A percentile compares a stretch with the other conserved stretches of the same genome.
Conservation (phyloP, 306 rosid species). For the Castanea crenata region DNA sequence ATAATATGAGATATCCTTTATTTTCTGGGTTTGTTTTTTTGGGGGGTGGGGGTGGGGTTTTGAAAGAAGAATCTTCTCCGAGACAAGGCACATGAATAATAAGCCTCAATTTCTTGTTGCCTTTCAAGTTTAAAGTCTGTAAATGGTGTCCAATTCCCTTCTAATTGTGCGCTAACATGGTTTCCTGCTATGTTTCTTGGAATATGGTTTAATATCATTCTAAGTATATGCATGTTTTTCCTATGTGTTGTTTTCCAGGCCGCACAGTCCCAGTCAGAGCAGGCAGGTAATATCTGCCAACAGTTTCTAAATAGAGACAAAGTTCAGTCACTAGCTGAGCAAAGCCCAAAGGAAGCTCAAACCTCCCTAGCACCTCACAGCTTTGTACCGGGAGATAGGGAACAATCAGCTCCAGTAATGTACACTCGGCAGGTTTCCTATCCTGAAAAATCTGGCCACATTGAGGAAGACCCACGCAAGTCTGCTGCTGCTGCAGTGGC, state of each 20-base stretch:
- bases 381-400: slow-evolving; percentile 56
- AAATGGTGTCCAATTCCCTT: not conserved
- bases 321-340: slow-evolving; percentile 47
- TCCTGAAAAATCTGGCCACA: slow-evolving; percentile 53
- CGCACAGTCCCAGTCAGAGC: slow-evolving; percentile 78
- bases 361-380: slow-evolving; percentile 53
- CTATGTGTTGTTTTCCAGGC: slow-evolving; percentile 49
- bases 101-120: not conserved
- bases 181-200: not conserved
- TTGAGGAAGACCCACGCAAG: slow-evolving; percentile 77
- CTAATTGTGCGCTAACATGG: not conserved
- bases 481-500: slow-evolving; percentile 99
- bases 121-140: not conserved
- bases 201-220: not conserved
- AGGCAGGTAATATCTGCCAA: slow-evolving; percentile 44
- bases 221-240: slow-evolving; percentile 7
- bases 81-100: not conserved
- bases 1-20: not conserved
- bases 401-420: slow-evolving; percentile 82
- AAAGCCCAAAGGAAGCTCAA: slow-evolving; percentile 62
- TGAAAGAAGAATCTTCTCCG: not conserved
- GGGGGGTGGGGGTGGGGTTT: not conserved
- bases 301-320: slow-evolving; percentile 51
- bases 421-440: slow-evolving; percentile 49
- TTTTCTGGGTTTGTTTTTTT: not conserved